phyloP scores from a whole-genome alignment of 1,284 basidiomycete species.

The Sporisorium scitamineum region DNA sequence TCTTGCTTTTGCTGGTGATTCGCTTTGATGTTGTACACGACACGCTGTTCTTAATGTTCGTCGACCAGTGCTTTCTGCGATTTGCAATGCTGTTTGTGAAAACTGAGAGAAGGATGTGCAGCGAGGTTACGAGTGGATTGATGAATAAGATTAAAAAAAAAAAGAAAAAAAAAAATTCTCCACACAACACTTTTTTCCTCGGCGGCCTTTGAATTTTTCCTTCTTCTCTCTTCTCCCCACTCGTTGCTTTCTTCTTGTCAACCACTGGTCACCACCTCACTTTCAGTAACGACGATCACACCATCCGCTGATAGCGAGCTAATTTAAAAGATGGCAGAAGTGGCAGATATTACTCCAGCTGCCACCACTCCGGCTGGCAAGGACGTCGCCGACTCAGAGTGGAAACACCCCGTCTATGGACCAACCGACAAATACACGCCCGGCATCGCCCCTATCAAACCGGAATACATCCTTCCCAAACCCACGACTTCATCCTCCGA shows the following conservation, averaged over 20 bases:
- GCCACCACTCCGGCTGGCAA: not conserved
- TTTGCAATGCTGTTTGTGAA: conserved; percentile 1
- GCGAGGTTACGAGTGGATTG: not conserved
- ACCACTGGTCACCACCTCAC: not conserved
- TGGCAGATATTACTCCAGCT: not conserved
- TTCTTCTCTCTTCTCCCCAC: not conserved
- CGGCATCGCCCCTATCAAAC: conserved; percentile 52
- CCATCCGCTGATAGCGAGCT: not conserved
- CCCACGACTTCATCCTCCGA: conserved; percentile 6
- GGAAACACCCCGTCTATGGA: conserved; percentile 48
- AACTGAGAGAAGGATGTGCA: not conserved
- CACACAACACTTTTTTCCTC: not conserved
- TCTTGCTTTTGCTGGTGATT: conserved; percentile 15
- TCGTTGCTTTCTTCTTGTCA: not conserved
- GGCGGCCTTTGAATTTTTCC: conserved; percentile 5
- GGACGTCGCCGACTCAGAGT: conserved; percentile 8
- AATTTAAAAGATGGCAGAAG: conserved; percentile 14
- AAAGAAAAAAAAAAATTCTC: too few species aligned
- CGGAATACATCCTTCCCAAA: conserved; percentile 46
- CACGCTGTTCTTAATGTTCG: not conserved
- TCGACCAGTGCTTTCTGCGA: not conserved
- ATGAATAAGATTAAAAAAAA: not conserved
- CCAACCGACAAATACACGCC: conserved; percentile 51
- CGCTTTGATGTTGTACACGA: conserved; percentile 2
- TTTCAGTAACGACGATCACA: not conserved